phyloP scores from a whole-genome alignment of 2,329 filamentous ascomycete genomes.

The Alternaria panax region DNA sequence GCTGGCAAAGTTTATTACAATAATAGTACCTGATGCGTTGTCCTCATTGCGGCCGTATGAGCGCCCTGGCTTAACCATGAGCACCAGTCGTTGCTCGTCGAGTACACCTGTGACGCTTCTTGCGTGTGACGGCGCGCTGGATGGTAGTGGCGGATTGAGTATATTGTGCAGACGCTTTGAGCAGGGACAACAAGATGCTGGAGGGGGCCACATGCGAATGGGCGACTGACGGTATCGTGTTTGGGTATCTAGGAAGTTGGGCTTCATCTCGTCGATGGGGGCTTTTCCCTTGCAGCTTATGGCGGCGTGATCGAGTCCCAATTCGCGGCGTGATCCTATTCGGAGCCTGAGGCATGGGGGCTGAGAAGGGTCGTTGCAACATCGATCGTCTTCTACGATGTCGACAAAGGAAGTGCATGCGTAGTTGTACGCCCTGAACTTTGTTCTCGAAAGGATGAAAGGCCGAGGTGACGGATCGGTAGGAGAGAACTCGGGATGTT shows the following conservation, averaged over 20 bases:
- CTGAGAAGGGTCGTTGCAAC: conserved; percentile 40
- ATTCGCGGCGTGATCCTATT: conserved; percentile 55
- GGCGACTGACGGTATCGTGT: conserved; percentile 38
- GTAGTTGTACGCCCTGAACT: conserved; percentile 63
- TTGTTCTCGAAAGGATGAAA: conserved; percentile 63
- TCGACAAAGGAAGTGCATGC: conserved; percentile 65
- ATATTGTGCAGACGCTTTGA: conserved; percentile 41
- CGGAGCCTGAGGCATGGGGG: conserved; percentile 58
- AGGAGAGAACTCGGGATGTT: conserved; percentile 59
- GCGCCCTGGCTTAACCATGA: conserved; percentile 40
- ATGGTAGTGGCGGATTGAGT: conserved; percentile 36
- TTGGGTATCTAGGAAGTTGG: conserved; percentile 17
- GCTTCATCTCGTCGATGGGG: conserved; percentile 4
- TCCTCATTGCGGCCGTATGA: conserved; percentile 31
- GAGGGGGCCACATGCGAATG: conserved; percentile 47
- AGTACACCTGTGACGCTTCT: conserved; percentile 37
- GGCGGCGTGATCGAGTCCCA: conserved; percentile 29
- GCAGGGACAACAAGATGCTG: conserved; percentile 36
- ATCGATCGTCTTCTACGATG: conserved; percentile 61
- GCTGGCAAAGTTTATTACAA: conserved; percentile 44
- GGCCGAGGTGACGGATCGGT: conserved; percentile 51
- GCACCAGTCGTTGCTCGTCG: conserved; percentile 46
- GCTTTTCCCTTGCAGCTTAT: conserved; percentile 11
- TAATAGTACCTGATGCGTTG: conserved; percentile 34
- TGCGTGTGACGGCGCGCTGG: conserved; percentile 7